phyloP scores from a whole-genome alignment of 192 early-diverging fungal genomes.

The Pilaira anomala region DNA sequence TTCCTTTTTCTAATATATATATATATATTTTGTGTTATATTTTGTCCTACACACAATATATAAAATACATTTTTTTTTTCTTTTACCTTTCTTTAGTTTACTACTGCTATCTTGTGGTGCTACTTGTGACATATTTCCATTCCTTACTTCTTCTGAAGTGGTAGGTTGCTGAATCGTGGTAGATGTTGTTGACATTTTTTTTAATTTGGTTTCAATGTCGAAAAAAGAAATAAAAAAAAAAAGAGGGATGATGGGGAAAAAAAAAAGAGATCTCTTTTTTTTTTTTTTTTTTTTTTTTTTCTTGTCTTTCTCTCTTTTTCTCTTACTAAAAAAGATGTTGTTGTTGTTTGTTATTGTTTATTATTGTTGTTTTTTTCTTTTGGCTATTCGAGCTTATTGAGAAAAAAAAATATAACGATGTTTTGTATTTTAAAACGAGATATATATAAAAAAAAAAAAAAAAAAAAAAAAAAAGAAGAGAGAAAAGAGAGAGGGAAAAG shows the following conservation, averaged over 20 bases:
- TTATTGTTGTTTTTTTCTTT: background rate
- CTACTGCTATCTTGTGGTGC: slow-evolving; percentile 17
- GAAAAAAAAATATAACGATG: too few species aligned
- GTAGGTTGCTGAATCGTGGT: slow-evolving; percentile 1
- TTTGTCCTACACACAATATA: slow-evolving; percentile 8
- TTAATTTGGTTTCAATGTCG: too few species aligned
- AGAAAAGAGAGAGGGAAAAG: background rate
- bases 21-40: slow-evolving; percentile 6
- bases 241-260: slow-evolving; percentile 8
- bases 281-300: background rate
- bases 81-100: slow-evolving; percentile 8
- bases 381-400: background rate
- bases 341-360: background rate
- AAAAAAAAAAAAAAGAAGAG: background rate
- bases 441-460: background rate
- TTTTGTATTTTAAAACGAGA: too few species aligned
- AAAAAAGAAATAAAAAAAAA: background rate
- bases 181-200: slow-evolving; percentile 6
- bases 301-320: background rate
- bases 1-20: slow-evolving; percentile 7
- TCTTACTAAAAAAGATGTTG: background rate
- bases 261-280: slow-evolving; percentile 3
- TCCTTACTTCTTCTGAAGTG: slow-evolving; percentile 1
- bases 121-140: slow-evolving; percentile 14
- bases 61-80: background rate